These are phyloP conservation scores for Neopestalotiopsis clavispora DNA, from an alignment of 2,329 filamentous ascomycete species.

Conservation along the genomic window DNA sequence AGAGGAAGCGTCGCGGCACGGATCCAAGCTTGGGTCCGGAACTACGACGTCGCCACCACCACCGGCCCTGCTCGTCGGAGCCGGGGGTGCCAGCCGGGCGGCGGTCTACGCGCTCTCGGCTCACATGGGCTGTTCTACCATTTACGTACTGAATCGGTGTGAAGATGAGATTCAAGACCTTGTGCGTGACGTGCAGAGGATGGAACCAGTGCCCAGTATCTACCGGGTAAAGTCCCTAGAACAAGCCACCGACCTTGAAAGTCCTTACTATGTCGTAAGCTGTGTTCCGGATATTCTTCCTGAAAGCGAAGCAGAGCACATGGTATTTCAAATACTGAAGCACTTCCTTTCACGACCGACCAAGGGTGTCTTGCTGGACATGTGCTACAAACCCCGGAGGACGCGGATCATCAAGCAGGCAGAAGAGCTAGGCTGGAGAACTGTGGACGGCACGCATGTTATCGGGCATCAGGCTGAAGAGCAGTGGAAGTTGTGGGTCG, in stretches of 20 bases:
- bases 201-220: not conserved
- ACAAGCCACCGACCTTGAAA: not conserved
- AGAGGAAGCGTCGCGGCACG: not conserved
- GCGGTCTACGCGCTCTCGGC: conserved; percentile 2
- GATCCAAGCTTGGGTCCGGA: not conserved
- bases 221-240: not conserved
- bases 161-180: not conserved
- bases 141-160: conserved; percentile 7
- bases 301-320: conserved; percentile 2
- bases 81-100: conserved; percentile 8
- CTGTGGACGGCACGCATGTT: conserved; percentile 12
- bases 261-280: conserved; percentile 4
- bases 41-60: no score
- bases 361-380: conserved; percentile 10
- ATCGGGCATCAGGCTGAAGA: conserved; percentile 2
- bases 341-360: not conserved
- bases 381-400: conserved; percentile 11
- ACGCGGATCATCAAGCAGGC: conserved; percentile 9
- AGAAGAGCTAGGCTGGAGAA: not conserved
- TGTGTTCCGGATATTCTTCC: not conserved
- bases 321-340: not conserved
- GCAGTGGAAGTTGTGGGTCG: conserved; percentile 12
- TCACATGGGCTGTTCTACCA: not conserved
- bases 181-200: not conserved
- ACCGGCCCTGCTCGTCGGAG: not conserved